Conservation (phyloP, 164 flowering plant species). For the Vitis labrusca region DNA sequence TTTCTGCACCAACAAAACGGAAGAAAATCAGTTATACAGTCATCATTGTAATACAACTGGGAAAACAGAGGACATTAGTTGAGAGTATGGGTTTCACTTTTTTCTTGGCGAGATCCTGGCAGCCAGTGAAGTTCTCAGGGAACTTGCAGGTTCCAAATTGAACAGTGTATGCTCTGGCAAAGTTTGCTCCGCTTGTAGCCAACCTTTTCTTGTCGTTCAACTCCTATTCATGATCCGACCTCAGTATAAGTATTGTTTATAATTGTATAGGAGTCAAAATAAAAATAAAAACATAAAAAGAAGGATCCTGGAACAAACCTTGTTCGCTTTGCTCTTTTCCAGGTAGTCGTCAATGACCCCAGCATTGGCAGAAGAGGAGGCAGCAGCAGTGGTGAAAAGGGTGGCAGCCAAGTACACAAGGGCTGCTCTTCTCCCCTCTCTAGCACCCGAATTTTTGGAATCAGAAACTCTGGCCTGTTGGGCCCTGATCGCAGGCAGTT, state of each 20-base stretch:
- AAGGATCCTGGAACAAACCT: constrained; percentile 40
- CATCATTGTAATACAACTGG: neutral
- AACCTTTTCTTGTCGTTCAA: constrained; percentile 96
- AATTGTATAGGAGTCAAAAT: no score
- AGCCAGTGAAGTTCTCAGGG: constrained; percentile 99
- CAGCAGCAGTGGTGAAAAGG: constrained; percentile 52
- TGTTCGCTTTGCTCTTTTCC: constrained; percentile 92
- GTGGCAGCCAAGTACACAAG: constrained; percentile 65
- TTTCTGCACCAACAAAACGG: constrained; percentile 62
- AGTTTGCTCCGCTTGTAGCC: constrained; percentile 97
- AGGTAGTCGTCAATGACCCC: constrained; percentile 84
- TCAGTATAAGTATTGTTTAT: no score
- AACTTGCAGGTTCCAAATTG: constrained; percentile 93
- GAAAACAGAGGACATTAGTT: neutral
- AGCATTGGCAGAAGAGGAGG: constrained; percentile 68
- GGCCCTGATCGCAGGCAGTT: constrained; percentile 64
- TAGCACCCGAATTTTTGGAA: constrained; percentile 22
- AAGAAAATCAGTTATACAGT: neutral
- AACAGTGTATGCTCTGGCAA: constrained; percentile 91
- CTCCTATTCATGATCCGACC: constrained; percentile 42
- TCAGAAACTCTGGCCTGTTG: constrained; percentile 32
- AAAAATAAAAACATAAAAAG: neutral
- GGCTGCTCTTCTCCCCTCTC: constrained; percentile 74
- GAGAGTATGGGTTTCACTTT: constrained; percentile 44
- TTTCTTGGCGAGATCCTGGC: constrained; percentile 98